phyloP scores from a whole-genome alignment of 2,329 filamentous ascomycete genomes.

The Phyllachora maydis region DNA sequence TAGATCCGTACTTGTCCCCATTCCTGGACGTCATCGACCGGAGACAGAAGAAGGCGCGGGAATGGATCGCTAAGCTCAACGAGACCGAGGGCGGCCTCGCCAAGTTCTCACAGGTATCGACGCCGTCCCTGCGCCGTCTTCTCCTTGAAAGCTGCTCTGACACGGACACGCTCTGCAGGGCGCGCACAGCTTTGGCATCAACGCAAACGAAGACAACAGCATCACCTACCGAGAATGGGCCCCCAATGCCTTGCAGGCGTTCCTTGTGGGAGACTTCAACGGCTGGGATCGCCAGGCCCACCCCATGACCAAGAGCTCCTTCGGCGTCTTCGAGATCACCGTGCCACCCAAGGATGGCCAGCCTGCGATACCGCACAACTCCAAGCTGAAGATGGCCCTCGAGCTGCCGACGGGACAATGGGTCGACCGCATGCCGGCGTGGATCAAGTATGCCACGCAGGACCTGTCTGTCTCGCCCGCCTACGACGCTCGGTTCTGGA shows the following conservation, averaged over 20 bases:
- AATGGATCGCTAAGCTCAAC: slow-evolving; percentile 74
- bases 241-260: slow-evolving; percentile 68
- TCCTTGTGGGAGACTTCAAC: slow-evolving; percentile 90
- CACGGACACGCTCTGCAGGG: slow-evolving; percentile 50
- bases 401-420: slow-evolving; percentile 59
- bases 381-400: slow-evolving; percentile 89
- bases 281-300: slow-evolving; percentile 70
- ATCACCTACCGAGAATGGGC: slow-evolving; percentile 94
- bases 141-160: no score
- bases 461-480: slow-evolving; percentile 74
- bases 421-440: slow-evolving; percentile 77
- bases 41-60: slow-evolving; percentile 58
- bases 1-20: slow-evolving; percentile 79
- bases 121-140: neutral
- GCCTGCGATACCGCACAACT: slow-evolving; percentile 73
- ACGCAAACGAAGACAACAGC: slow-evolving; percentile 60
- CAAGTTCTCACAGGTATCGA: slow-evolving; percentile 70
- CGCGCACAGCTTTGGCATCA: slow-evolving; percentile 71
- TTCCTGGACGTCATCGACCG: slow-evolving; percentile 60
- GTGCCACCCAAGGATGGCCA: slow-evolving; percentile 55
- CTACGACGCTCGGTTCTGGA: slow-evolving; percentile 96
- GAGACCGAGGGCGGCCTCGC: slow-evolving; percentile 74
- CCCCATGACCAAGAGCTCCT: slow-evolving; percentile 70
- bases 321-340: slow-evolving; percentile 70
- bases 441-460: slow-evolving; percentile 96